Evolutionary conservation across 345 rosid genomes (phyloP), one percentile per base, ranked within the genome.

Genomic region (Zanthoxylum bungeanum): DNA sequence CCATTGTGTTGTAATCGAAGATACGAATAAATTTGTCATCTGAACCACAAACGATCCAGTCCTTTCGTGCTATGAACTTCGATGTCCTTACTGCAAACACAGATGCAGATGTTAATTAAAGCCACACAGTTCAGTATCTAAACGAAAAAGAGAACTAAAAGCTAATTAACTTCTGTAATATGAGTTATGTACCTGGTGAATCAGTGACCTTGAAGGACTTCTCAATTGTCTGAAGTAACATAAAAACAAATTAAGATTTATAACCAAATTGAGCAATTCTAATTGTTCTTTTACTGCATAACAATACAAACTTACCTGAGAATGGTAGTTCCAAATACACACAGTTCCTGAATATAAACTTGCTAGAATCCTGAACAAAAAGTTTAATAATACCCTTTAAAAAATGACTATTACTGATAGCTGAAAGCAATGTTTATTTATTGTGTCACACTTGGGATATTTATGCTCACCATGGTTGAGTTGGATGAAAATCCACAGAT

Each of bases 1-100:
- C 98, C 93, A 86, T 87, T 52, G 99, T 96, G 68, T 93, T 91
- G 85, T 93, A 91, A 67, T 96, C 89, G 80, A 89, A 91, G 51
- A 93, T 95, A 51, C 97, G 99, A 69, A 96, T 79, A 74, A 85
- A 81, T 92, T 86, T 85, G 85, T 93, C 98, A 75, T 93, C 99
- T 47, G 98, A 96, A 70, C 95, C 99, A 75, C 92, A 94, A 60
- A 96, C 95, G 63, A 93, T 86, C 99, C 99, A 96, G 70, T 93
- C 96, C 78, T 89, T 87, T 46, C 91, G 86, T 0, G 97, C 83
- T 7, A 93, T 74, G 79, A 93, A 96, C 85, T 91, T 96, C 51
- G 98, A 98, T 51, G 98, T 87, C 80, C 99, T 86, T 65, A 96
- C 99, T 96, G 95, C 80, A 80, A 72, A 37, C 62, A 44, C 55